Percentiles rank a stretch among this genome's conserved stretches.
These are phyloP conservation scores for Pichia sp. DNA, from an alignment of 1,139 yeast species.

Conservation along the genomic window DNA sequence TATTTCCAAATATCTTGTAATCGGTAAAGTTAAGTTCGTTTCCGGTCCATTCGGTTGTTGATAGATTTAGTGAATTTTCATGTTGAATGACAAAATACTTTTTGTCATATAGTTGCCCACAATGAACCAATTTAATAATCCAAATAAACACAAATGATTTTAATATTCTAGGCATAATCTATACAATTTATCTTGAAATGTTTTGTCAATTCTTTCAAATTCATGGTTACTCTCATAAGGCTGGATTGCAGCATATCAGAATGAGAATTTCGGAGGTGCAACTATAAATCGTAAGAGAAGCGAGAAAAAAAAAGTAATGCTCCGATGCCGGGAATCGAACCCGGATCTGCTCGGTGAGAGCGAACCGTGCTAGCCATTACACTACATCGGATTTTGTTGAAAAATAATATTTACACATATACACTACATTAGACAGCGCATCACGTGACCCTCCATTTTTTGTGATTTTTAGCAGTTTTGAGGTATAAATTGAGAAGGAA, in stretches of 20 bases:
- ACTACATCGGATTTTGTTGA: slow-evolving; percentile 44
- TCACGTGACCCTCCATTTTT: no score
- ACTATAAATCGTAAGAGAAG: neutral
- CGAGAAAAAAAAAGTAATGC: slow-evolving; percentile 23
- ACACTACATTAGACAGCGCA: no score
- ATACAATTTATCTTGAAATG: no score
- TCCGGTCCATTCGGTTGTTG: neutral
- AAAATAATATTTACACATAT: neutral
- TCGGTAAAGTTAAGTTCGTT: neutral
- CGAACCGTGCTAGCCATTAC: slow-evolving; percentile 66
- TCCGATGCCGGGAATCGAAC: slow-evolving; percentile 69
- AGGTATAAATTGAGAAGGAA: no score
- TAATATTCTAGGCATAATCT: no score
- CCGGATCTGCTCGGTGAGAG: slow-evolving; percentile 66
- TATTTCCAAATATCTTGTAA: neutral
- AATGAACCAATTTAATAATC: neutral
- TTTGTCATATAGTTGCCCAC: neutral
- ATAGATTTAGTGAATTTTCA: neutral
- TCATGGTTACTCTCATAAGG: no score
- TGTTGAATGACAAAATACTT: neutral
- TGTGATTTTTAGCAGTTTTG: no score
- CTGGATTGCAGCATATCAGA: no score
- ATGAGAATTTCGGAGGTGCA: no score
- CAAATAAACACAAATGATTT: no score
- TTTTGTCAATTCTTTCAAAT: no score